Base-by-base conservation (phyloP, 1,284 basidiomycete species). In the Lentinula novae-zelandiae region DNA sequence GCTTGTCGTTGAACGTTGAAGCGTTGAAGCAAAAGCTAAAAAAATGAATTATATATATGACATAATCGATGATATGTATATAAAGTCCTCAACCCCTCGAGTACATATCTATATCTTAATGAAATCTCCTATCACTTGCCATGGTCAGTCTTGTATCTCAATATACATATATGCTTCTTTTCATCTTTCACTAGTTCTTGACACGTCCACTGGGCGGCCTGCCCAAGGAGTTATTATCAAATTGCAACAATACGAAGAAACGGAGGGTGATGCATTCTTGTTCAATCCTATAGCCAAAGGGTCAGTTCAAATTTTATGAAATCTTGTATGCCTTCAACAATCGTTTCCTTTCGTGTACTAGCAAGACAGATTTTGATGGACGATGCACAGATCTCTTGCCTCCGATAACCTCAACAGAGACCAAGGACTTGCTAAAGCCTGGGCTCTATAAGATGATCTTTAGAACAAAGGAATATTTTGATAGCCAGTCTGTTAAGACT, bases 91-190 rank as follows among this genome's bases (percentile, higher is more conserved):
- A 31, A 5, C 10, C 20, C 10, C 33, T 62, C 53, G 55, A 87
- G 84, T 83, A 75, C 22, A 22, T 22, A 22, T 22, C 22, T 17
- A 12, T 38, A 38, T 38, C 10, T 38, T 5, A 38, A 38, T 77
- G 5, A 86, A 83, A 68, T 92, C 92, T 1, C 91, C 92, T 1
- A 91, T 96, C 63, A 96, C 95, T 40, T 96, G 95, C 72, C 94
- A 96, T 67, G 86, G 92, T 92, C 34, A 39, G 39, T 44, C 27
- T 52, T 48, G 27, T 7, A 15, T 13, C 55, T 27, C 27, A 38
- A 8, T 52, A 40, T 58, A 8, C 5, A 34, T n/a, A 20, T 22
- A 5, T 49, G 15, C 38, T 34, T 53, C 66, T 27, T 49, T 8
- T 53, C 10, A 17, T 20, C 15, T 13, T 17, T 44, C 1, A n/a